phyloP scores from a whole-genome alignment of 2,329 filamentous ascomycete species.

The Dryadomyces sulphureus region DNA sequence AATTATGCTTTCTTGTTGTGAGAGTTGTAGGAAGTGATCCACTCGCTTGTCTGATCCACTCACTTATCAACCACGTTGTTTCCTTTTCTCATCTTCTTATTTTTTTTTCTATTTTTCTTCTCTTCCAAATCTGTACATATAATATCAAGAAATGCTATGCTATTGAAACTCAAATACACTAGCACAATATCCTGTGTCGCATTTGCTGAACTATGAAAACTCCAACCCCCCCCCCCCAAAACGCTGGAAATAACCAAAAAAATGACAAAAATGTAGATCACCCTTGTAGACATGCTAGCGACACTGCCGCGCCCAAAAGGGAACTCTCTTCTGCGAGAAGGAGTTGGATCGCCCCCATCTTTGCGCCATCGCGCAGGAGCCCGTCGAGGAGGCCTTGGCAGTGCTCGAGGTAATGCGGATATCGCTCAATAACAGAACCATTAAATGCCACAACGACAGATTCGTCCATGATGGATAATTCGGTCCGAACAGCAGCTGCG shows the following conservation, averaged over 20 bases:
- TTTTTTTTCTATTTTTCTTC: background rate
- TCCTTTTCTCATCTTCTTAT: background rate
- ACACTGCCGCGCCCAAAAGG: constrained; percentile 60
- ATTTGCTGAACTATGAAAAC: too few relatives aligned
- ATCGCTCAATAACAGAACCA: constrained; percentile 66
- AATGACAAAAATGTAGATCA: background rate
- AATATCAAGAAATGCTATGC: background rate
- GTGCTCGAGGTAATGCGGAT: constrained; percentile 48
- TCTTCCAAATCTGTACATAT: background rate
- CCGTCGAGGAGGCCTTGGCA: constrained; percentile 51
- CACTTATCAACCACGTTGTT: too few relatives aligned
- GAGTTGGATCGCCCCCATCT: constrained; percentile 35
- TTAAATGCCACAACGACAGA: constrained; percentile 59
- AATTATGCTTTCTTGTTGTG: too few relatives aligned
- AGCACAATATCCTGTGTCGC: background rate
- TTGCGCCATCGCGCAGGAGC: constrained; percentile 28
- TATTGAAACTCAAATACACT: background rate
- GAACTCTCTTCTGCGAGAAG: constrained; percentile 61
- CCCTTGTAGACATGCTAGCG: constrained; percentile 32
- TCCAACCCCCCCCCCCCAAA: too few relatives aligned
- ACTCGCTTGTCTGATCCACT: too few relatives aligned
- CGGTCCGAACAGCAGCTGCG: constrained; percentile 32
- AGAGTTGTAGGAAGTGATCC: too few relatives aligned
- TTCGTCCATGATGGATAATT: constrained; percentile 19
- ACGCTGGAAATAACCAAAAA: background rate